Evolutionary conservation across 164 flowering plant species (phyloP), one percentile per base, ranked within the genome.

Genomic region (Magnolia kwangsiensis): DNA sequence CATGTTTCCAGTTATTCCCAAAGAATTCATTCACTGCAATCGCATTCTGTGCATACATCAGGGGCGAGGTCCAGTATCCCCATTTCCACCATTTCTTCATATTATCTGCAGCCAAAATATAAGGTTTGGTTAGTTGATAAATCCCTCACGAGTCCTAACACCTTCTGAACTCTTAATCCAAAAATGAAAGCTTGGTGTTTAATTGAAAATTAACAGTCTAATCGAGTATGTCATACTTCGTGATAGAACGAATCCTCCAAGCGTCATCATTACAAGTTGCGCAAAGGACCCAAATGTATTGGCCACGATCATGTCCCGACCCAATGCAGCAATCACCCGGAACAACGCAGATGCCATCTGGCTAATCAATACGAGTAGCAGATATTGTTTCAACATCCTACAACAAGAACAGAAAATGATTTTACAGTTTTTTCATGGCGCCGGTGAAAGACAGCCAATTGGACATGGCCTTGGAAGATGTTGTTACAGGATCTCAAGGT

Each of bases 21-120:
- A 88, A 87, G 65, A 90, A 89, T 79, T 88, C 93, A 71, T 88
- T 88, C 2, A 76, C 86, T 4, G 78, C 72, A 4, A 88, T 61
- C 14, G 87, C 88, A 74, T 86, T 88, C 80, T 86, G 90, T 7
- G 79, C 89, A 65, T 90, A 88, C 86, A 84, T 87, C 85, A 89
- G 16, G 13, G 94, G 94, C 2, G 94, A 90, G 29, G 63, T 31
- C 91, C 91, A 90, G 80, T 82, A 89, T 49, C 83, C 91, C 93
- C 93, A 90, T 65, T 78, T 84, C 90, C 93, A 90, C 91, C 91
- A 88, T 65, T 82, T 80, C 78, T 87, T 87, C 8, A 90, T 79
- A 74, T 78, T 24, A 14, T 64, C 84, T 82, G 77, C 8, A 55
- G 8, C n/a, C 61, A 50, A 78, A 74, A 2, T 14, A 67, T 31